Percentiles rank a stretch among this genome's conserved stretches.
Conservation (phyloP, 768 basidiomycete species). For the Panaeolus cyanescens region DNA sequence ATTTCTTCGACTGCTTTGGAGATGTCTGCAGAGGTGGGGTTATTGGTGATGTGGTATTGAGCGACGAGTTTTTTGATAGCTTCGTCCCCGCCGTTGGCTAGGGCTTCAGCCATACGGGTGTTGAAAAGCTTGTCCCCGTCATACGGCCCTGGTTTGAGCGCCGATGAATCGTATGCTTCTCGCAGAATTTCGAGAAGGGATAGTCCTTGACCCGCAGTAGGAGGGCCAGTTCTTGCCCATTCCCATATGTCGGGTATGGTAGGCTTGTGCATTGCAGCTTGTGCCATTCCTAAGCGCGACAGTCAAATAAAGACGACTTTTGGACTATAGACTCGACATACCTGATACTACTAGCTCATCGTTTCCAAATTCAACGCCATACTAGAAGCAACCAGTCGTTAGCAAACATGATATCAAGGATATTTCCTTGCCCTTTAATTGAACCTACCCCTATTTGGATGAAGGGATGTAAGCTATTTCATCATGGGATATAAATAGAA, state of each 20-base stretch:
- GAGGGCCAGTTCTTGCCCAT: slow-evolving; percentile 7
- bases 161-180: slow-evolving; percentile 49
- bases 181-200: slow-evolving; percentile 53
- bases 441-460: slow-evolving; percentile 58
- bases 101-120: slow-evolving; percentile 33
- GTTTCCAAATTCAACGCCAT: slow-evolving; percentile 54
- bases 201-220: slow-evolving; percentile 22
- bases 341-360: slow-evolving; percentile 53
- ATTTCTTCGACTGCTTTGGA: slow-evolving; percentile 49
- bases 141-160: slow-evolving; percentile 55
- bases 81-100: slow-evolving; percentile 28
- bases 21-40: slow-evolving; percentile 33
- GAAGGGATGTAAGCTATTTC: slow-evolving; percentile 50
- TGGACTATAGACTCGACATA: slow-evolving; percentile 19
- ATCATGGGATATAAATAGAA: neutral
- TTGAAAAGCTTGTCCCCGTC: slow-evolving; percentile 43
- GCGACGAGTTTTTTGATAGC: slow-evolving; percentile 48
- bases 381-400: slow-evolving; percentile 31
- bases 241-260: neutral
- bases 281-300: slow-evolving; percentile 44
- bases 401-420: neutral
- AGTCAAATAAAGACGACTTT: neutral
- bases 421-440: neutral
- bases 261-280: slow-evolving; percentile 43
- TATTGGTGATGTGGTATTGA: slow-evolving; percentile 37